Percentiles rank a stretch among this genome's conserved stretches.
These are phyloP conservation scores for Thuidium tamariscinum DNA, from an alignment of 225 moss, liverwort and hornwort species.

Conservation along the genomic window DNA sequence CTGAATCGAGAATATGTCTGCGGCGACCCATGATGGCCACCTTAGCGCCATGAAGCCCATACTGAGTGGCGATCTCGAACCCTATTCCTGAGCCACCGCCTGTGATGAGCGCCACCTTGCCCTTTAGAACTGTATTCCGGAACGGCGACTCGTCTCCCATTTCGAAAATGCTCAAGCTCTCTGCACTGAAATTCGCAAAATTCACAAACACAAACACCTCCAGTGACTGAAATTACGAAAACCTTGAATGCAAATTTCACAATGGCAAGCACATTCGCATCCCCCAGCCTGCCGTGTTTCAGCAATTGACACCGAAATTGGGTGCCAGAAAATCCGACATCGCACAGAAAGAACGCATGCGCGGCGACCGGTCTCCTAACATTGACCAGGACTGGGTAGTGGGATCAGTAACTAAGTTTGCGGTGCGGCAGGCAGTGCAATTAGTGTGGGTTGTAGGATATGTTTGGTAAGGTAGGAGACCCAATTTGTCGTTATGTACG, in stretches of 20 bases:
- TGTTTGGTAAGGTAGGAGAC: neutral
- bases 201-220: neutral
- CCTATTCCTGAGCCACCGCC: conserved; percentile 90
- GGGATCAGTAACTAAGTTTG: neutral
- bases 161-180: neutral
- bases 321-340: neutral
- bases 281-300: neutral
- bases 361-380: neutral
- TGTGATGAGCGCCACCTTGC: conserved; percentile 76
- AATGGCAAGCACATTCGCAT: neutral
- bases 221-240: neutral
- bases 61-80: conserved; percentile 69
- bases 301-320: neutral
- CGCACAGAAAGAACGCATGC: neutral
- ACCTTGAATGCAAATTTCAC: neutral
- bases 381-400: neutral
- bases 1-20: conserved; percentile 50
- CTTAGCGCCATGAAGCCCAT: conserved; percentile 74
- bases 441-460: too few relatives aligned
- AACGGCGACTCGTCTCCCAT: conserved; percentile 43
- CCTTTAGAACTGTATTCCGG: conserved; percentile 25
- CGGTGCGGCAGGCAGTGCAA: neutral
- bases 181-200: neutral
- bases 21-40: conserved; percentile 88
- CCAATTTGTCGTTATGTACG: neutral